These are phyloP conservation scores for Oehlia diaphana DNA, from an alignment of 192 early-diverging fungal species.

Conservation along the genomic window DNA sequence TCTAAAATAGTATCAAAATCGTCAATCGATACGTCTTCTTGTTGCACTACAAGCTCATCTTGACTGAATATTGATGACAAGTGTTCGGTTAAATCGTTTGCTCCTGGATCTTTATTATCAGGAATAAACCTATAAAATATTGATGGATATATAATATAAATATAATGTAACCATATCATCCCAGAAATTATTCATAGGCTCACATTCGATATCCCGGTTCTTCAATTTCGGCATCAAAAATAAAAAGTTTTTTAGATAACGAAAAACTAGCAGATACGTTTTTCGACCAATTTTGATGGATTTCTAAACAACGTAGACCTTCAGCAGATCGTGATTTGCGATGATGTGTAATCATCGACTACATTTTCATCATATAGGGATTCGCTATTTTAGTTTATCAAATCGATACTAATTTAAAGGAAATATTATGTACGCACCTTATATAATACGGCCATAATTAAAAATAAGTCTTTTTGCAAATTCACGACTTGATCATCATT, in stretches of 20 bases:
- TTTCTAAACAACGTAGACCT: background rate
- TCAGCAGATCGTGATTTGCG: background rate
- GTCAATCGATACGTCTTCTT: background rate
- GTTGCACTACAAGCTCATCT: background rate
- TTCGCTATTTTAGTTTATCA: background rate
- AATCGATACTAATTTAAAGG: background rate
- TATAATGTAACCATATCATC: background rate
- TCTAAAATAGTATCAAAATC: background rate
- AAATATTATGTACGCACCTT: background rate
- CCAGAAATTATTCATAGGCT: background rate
- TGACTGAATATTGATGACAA: background rate
- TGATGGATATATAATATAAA: background rate
- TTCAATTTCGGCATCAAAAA: background rate
- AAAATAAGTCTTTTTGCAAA: slow-evolving; percentile 11
- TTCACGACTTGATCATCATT: background rate
- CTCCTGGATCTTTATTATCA: background rate
- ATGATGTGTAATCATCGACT: background rate
- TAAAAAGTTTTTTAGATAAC: background rate
- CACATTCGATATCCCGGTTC: background rate
- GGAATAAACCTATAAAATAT: background rate
- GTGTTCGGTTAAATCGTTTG: background rate
- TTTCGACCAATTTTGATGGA: background rate
- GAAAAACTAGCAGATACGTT: background rate
- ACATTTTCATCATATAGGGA: background rate
- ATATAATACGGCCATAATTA: background rate